phyloP scores from a whole-genome alignment of 805 yeast species.

The Brettanomyces anomalus region DNA sequence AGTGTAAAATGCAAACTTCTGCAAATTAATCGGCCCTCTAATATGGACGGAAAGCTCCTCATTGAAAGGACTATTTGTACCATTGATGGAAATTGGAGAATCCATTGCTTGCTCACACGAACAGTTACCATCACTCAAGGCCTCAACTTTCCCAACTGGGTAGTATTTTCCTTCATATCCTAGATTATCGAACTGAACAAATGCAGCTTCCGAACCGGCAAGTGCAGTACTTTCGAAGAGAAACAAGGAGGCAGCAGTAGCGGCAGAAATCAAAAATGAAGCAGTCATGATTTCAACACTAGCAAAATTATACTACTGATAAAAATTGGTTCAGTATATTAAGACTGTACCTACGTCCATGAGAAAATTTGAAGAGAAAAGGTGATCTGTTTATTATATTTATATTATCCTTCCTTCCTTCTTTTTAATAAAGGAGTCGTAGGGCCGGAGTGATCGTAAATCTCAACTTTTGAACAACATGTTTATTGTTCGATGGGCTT shows the following conservation, averaged over 20 bases:
- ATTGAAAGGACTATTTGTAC: slow-evolving; percentile 56
- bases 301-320: no score
- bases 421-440: no score
- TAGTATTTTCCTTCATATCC: slow-evolving; percentile 48
- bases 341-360: no score
- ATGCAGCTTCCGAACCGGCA: slow-evolving; percentile 26
- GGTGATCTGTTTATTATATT: no score
- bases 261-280: neutral
- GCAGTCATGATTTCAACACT: neutral
- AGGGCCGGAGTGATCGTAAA: no score
- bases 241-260: neutral
- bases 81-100: slow-evolving; percentile 34
- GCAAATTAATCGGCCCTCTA: slow-evolving; percentile 62
- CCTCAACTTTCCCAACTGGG: slow-evolving; percentile 35
- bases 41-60: slow-evolving; percentile 69
- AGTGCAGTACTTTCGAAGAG: slow-evolving; percentile 6
- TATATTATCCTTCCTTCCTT: no score
- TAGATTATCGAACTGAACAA: slow-evolving; percentile 41
- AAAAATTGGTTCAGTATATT: no score
- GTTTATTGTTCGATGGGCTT: no score
- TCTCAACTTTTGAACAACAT: no score
- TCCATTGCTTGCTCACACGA: slow-evolving; percentile 32
- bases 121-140: slow-evolving; percentile 36
- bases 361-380: no score
- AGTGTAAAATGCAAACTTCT: slow-evolving; percentile 55